Evolutionary conservation across 345 rosid species (phyloP), one percentile per base, ranked within the genome.

Genomic region (Rhodamnia rubescens): DNA sequence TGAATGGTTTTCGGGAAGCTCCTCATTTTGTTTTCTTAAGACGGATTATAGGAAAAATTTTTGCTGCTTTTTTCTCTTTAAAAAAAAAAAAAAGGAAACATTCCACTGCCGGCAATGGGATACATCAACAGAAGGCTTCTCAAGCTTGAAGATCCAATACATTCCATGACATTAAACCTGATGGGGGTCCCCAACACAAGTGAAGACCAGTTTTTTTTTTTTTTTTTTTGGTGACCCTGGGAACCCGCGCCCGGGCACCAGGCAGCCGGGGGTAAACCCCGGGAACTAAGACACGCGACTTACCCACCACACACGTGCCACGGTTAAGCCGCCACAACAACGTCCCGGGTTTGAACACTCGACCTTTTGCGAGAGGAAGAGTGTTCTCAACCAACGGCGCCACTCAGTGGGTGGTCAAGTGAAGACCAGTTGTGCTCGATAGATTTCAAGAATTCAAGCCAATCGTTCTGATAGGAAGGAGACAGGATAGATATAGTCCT

Each of bases 1-100:
- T 97, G 97, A 85, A 61, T 95, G 96, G 96, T 91, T 93, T 88
- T 50, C 91, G 86, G 56, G 92, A 89, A 14, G 64, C 36, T 8
- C 75, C 90, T 18, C 83, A n/a, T 3, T 92, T 86, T 61, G 82
- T 92, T 36, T 90, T 85, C 93, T 64, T 1, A 89, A 84, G 44
- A 93, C 3, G 82, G 81, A 86, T 95, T 49, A 92, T 54, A 86
- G 93, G 89, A 26, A 83, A 94, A 78, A 83, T 93, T 56, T 16
- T 95, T 3, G 92, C 90, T 6, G 93, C 90, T 8, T 92, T 93
- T 22, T 85, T 94, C 87, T 88, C 96, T 87, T 6, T 91, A 29
- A 85, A 89, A 59, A 53, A 55, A 56, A 90, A 83, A 83, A 88
- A 91, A 59, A 83, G 88, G 89, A 86, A 49, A 88, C 85, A 85